Evolutionary conservation across 305 asterid genomes (phyloP).

Genomic region (Solanum hybrid): DNA sequence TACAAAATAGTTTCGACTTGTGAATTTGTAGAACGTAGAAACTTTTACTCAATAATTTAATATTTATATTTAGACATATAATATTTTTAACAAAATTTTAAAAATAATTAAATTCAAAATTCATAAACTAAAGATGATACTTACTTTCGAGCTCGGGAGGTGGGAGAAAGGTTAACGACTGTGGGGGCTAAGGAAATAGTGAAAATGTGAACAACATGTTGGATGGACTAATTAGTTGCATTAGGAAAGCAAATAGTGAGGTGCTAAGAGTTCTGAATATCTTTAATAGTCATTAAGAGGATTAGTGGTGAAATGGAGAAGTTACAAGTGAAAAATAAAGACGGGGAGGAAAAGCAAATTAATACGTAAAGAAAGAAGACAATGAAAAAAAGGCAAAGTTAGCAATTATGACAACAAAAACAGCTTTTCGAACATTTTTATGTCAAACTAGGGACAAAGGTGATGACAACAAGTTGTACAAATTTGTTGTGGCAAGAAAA

Average conservation of each 20-base stretch:
- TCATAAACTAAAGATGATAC: background rate
- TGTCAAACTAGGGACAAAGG: background rate
- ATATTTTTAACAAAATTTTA: background rate
- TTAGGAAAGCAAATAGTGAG: background rate
- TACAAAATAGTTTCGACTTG: background rate
- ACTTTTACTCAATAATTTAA: background rate
- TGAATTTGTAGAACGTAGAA: background rate
- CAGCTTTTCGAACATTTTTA: background rate
- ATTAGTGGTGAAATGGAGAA: background rate
- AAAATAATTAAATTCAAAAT: background rate
- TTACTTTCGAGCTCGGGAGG: background rate
- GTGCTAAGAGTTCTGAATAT: background rate
- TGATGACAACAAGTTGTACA: background rate
- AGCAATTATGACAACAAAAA: background rate
- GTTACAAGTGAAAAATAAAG: background rate
- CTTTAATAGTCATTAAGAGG: background rate
- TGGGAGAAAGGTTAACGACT: background rate
- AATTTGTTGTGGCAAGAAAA: background rate
- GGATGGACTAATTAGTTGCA: background rate
- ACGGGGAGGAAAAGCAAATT: background rate
- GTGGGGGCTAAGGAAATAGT: background rate
- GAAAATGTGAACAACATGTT: background rate
- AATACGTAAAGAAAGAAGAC: background rate
- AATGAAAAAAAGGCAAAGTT: background rate
- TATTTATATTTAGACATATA: background rate